Evolutionary conservation across 257 asterid species (phyloP), one percentile per base, ranked within the genome.

Genomic region (Nicotiana sylvestris): DNA sequence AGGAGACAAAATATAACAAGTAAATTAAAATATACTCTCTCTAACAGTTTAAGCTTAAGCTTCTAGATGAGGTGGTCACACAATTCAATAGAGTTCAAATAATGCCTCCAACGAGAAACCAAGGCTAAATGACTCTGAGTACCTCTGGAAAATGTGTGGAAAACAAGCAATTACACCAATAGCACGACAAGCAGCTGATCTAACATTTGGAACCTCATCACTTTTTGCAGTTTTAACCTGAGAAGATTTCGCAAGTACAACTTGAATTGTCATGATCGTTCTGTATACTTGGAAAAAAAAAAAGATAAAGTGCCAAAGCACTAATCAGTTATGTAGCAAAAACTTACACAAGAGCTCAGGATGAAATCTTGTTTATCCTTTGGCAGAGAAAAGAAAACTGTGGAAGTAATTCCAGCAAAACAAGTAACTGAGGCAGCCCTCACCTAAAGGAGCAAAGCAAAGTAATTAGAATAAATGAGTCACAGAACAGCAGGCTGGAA

Each of bases 401-500:
- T 87, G 56, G 99, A 94, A 88, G 99, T 95, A 89, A 95, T 87
- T 85, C 99, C 99, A 82, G 99, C 98, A 85, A 95, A 95, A 85
- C 99, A 95, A 85, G 99, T 94, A 83, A 95, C 89, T 69, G 99
- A 84, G 81, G 98, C 97, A 86, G 98, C 96, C 90, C 99, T 93
- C 72, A 93, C 99, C 99, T 95, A 84, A 86, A 76, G 86, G 68
- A 62, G 81, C 68, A 87, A 43, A 80, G 61, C 82, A 84, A 85
- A 80, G 57, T 69, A 51, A 83, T 66, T 43, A 49, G 64, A 76
- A 51, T 51, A 51, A 46, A 33, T 37, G 30, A 12, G 84, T 66
- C 53, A 68, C 11, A 81, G 27, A 68, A 58, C 58, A 81, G 15
- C 64, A 27, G 62, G 15, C 64, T 76, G 62, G 27, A 15, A 49